These are phyloP conservation scores for Trypanosoma avium DNA, from an alignment of 208 protist genomes.

Conservation along the genomic window DNA sequence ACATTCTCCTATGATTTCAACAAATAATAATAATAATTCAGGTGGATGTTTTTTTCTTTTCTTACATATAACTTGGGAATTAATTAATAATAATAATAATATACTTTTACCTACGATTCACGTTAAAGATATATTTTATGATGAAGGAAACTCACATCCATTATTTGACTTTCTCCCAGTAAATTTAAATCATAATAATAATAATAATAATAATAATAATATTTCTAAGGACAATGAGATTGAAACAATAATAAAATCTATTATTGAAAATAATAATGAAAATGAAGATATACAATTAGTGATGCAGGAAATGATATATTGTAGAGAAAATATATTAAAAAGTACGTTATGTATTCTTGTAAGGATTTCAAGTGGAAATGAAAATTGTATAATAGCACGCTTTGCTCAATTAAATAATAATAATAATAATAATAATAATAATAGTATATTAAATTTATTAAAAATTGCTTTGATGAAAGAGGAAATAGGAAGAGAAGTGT, in stretches of 20 bases:
- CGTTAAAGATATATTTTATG: constrained; percentile 9
- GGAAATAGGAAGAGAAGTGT: too few relatives aligned
- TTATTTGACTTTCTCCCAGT: constrained; percentile 24
- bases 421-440: not conserved
- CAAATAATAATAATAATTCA: too few relatives aligned
- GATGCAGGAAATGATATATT: constrained; percentile 19
- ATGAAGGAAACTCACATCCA: not conserved
- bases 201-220: too few relatives aligned
- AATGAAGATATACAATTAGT: too few relatives aligned
- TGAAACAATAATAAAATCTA: too few relatives aligned
- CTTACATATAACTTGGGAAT: constrained; percentile 5
- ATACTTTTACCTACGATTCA: not conserved
- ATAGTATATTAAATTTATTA: too few relatives aligned
- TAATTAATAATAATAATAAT: not conserved
- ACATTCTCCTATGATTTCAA: not conserved
- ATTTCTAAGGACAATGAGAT: too few relatives aligned
- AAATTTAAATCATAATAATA: too few relatives aligned
- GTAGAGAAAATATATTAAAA: not conserved
- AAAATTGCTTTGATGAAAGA: too few relatives aligned
- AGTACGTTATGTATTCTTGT: constrained; percentile 11
- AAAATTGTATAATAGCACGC: not conserved
- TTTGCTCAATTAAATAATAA: not conserved
- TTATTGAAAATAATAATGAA: not conserved
- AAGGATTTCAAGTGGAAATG: not conserved
- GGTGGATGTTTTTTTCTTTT: constrained; percentile 19